Percentiles rank a stretch among this genome's conserved stretches.
phyloP scores from a whole-genome alignment of 768 basidiomycete genomes.

The Tulasnella sp. region DNA sequence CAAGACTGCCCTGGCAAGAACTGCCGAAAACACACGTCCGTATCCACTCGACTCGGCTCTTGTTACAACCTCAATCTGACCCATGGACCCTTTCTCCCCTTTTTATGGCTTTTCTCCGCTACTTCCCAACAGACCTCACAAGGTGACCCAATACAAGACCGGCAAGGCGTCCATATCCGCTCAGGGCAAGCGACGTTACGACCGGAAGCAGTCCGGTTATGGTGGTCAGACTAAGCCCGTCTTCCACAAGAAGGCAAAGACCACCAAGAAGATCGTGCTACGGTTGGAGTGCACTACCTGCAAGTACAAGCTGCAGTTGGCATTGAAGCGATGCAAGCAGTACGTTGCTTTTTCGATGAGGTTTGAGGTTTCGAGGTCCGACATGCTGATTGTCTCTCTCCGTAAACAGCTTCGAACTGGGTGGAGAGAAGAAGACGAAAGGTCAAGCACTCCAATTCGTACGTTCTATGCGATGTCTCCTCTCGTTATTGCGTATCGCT shows the following conservation, averaged over 20 bases:
- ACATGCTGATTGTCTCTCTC: neutral
- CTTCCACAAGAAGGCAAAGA: conserved; percentile 99
- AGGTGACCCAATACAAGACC: conserved; percentile 99
- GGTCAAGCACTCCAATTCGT: conserved; percentile 94
- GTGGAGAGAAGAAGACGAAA: conserved; percentile 99
- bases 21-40: conserved; percentile 96
- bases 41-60: conserved; percentile 26
- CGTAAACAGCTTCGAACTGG: conserved; percentile 91
- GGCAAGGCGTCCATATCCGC: conserved; percentile 97
- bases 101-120: conserved; percentile 28
- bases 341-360: conserved; percentile 47
- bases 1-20: conserved; percentile 92
- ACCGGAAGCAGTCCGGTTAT: conserved; percentile 97
- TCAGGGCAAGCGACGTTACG: conserved; percentile 99
- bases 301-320: conserved; percentile 96
- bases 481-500: neutral
- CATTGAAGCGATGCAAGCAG: conserved; percentile 99
- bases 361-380: too few species aligned
- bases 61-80: neutral
- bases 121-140: conserved; percentile 69
- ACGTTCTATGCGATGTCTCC: conserved; percentile 39
- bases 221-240: conserved; percentile 99
- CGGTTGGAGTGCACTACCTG: conserved; percentile 96
- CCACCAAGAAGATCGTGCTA: conserved; percentile 99
- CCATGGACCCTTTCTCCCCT: neutral